Base-by-base conservation (phyloP, 257 asterid species). In the Lavandula angustifolia region DNA sequence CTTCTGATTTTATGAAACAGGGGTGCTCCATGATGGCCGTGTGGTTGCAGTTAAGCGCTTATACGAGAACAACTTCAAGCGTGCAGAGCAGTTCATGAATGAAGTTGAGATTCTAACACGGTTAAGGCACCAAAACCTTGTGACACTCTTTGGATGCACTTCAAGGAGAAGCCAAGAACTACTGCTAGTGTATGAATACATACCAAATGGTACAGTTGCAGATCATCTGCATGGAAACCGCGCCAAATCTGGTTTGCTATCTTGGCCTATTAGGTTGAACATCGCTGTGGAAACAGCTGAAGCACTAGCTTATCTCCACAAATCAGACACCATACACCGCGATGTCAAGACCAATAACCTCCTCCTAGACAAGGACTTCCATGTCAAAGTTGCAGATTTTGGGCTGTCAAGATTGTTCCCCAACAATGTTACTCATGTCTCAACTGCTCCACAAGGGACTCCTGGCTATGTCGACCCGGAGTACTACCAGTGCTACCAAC, bases 391-490 rank as follows among this genome's bases (percentile, higher is more conserved):
- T 17, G 96, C 92, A n/a, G 97, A 91, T 68, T 91, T 91, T 43
- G 97, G 97, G 27, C 56, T 91, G 18, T 91, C 96, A 4, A 73
- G 96, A 4, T 65, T 80, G 22, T 82, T 84, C 81, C 96, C 96
- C 11, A 75, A 22, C 6, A 61, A 83, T 14, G 95, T 60, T 31
- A 88, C 91, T 3, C 98, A 91, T 32, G 81, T 88, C 57, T 86
- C 98, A 9, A 88, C 96, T 3, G 96, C 96, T 34, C 96, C 98
- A 22, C 98, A 91, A 66, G 98, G 98, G 37, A 88, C 96, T 2
- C 98, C 95, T 0, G 96, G 96, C 63, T 91, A 88, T 17, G 96
- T 88, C 0, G 95, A 91, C 71, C 97, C 97, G 0, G 95, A 87
- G 77, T 88, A 91, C 70, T 85, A 91, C 47, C 83, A 86, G 18